Conservation (phyloP, 495 filamentous ascomycete genomes). For the Corynascus novoguineensis region DNA sequence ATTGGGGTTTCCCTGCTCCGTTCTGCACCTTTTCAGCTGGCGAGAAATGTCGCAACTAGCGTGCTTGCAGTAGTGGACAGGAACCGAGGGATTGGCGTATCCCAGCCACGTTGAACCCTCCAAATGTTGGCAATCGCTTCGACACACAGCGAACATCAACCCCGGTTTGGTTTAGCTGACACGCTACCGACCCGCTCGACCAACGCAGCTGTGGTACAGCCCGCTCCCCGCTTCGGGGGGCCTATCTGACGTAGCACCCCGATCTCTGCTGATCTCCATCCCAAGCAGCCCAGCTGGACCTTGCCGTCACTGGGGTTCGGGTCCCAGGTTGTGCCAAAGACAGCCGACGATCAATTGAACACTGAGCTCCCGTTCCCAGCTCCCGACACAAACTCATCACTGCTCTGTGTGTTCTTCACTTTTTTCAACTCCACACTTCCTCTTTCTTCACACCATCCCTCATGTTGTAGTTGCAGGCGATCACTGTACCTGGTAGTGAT, state of each 20-base stretch:
- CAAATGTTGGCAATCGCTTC: neutral
- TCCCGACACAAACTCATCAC: no score
- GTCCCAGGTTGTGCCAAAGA: constrained; percentile 17
- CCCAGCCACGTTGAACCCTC: neutral
- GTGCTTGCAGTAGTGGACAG: no score
- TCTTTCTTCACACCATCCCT: no score
- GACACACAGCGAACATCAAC: neutral
- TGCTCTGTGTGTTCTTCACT: no score
- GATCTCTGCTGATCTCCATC: constrained; percentile 10
- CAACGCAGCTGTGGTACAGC: neutral
- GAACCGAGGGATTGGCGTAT: neutral
- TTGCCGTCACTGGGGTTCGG: neutral
- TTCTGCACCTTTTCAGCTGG: constrained; percentile 14
- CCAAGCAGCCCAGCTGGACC: constrained; percentile 7
- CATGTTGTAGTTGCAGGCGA: no score
- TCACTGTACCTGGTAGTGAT: no score
- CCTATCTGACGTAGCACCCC: constrained; percentile 19
- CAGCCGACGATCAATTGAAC: neutral
- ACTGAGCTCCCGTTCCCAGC: neutral
- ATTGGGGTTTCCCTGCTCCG: constrained; percentile 2
- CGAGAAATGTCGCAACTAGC: neutral
- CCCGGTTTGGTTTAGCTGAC: constrained; percentile 5
- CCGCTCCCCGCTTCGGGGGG: constrained; percentile 1
- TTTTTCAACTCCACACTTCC: no score
- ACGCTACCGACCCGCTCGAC: neutral